Percentiles rank a stretch among this genome's conserved stretches.
These are phyloP conservation scores for Venturia aucupariae DNA, from an alignment of 2,329 filamentous ascomycete genomes.

Conservation along the genomic window DNA sequence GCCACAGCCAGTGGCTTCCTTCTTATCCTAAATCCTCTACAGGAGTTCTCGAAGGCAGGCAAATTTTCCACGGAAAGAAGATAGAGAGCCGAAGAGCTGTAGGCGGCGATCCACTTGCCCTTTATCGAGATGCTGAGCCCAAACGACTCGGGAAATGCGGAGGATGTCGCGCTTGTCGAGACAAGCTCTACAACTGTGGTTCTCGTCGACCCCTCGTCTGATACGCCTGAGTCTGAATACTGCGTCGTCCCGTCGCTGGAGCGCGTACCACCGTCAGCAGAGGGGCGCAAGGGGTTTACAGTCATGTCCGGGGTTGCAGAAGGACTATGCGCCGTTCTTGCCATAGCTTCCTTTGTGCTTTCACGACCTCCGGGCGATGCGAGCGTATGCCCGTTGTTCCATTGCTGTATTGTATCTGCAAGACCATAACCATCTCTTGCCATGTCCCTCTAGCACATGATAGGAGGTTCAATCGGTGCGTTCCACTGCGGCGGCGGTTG, in stretches of 20 bases:
- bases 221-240: not conserved
- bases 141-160: conserved; percentile 70
- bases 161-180: conserved; percentile 75
- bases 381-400: not conserved
- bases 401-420: conserved; percentile 2
- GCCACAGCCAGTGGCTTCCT: conserved; percentile 65
- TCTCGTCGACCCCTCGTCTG: not conserved
- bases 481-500: not conserved
- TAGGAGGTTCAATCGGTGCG: not conserved
- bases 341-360: conserved; percentile 1
- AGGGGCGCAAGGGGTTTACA: not conserved
- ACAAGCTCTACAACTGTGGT: conserved; percentile 62
- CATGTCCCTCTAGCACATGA: not conserved
- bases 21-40: conserved; percentile 65
- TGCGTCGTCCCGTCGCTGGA: not conserved
- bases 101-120: conserved; percentile 64
- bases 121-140: conserved; percentile 67
- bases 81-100: conserved; percentile 73
- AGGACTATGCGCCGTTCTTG: not conserved
- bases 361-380: not conserved
- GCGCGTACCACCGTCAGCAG: not conserved
- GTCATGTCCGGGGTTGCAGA: conserved; percentile 1
- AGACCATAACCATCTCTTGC: conserved; percentile 3
- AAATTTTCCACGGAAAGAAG: conserved; percentile 50
- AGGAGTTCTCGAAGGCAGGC: conserved; percentile 43